Base-by-base conservation (phyloP, 208 protist species). In the Trypanosoma lewisi region DNA sequence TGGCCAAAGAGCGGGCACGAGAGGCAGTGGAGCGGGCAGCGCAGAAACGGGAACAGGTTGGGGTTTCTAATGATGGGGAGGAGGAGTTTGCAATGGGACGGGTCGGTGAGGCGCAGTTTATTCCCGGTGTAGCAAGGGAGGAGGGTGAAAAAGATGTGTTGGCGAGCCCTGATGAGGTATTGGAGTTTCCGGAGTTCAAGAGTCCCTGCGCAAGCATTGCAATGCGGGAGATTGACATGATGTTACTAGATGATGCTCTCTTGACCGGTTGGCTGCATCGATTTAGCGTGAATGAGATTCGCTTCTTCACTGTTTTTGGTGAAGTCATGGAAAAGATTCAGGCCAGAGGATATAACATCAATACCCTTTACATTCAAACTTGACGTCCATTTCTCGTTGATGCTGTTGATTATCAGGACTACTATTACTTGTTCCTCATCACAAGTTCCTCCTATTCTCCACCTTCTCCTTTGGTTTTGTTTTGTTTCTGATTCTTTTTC, bases 191-290 rank as follows among this genome's bases (percentile, higher is more conserved):
- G 0, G 58, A 71, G 44, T 65, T 67, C 56, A 70, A 80, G 6
- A 79, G 85, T 45, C 82, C 85, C 0, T 95, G 89, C 48, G 57
- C 70, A 48, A 74, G 83, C 58, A 74, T 95, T 1, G 83, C 83
- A 16, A 91, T 95, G 86, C 75, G 78, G 6, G 89, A 73, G 8
- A 74, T 92, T 17, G 89, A 96, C 31, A 76, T 96, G 66, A 82
- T 88, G 78, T 73, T 96, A 4, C 59, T 96, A 14, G 85, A 96
- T 37, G 89, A 96, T 42, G 81, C 75, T 4, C 63, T 93, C 7
- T 79, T 82, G 17, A 71, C 71, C 25, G 87, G 86, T 11, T 96
- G 86, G 83, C 56, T 93, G 7, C 61, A 85, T n/a, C 69, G 75
- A 12, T 88, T 82, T 54, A 80, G 74, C 47, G 78, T 78, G 7